A percentile compares a stretch with the other conserved stretches of the same genome.
phyloP scores from a whole-genome alignment of 2,329 filamentous ascomycete species.

The Fusarium floridanum region DNA sequence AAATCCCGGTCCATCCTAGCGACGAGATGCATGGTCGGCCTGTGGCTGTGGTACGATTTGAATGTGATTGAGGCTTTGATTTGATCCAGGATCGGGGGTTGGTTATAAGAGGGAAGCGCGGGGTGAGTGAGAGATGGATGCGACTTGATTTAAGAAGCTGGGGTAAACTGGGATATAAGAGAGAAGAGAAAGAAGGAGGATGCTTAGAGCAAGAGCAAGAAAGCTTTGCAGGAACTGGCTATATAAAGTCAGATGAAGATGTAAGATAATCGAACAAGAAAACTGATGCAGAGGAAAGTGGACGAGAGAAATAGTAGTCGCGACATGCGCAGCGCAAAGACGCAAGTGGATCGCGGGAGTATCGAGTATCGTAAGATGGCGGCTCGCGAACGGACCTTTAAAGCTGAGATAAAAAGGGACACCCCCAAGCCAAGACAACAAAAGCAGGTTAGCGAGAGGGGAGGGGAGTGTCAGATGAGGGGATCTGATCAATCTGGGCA shows the following conservation, averaged over 20 bases:
- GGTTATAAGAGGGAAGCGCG: conserved; percentile 9
- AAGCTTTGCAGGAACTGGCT: background rate
- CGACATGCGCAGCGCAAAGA: conserved; percentile 7
- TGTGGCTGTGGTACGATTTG: conserved; percentile 9
- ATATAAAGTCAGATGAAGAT: conserved; percentile 6
- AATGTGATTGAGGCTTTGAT: conserved; percentile 1
- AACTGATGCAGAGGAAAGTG: conserved; percentile 1
- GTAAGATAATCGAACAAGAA: background rate
- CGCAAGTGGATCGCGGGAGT: conserved; percentile 32
- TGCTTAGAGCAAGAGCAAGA: background rate
- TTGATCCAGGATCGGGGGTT: conserved; percentile 15
- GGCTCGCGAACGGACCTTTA: conserved; percentile 25
- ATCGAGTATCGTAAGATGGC: conserved; percentile 40
- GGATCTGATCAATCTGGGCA: conserved; percentile 3
- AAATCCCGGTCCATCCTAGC: conserved; percentile 40
- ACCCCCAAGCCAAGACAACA: background rate
- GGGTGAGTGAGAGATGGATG: background rate
- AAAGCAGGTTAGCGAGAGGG: conserved; percentile 8
- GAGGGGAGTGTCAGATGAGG: background rate
- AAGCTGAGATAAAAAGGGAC: conserved; percentile 6
- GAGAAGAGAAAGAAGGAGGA: background rate
- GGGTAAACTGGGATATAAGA: conserved; percentile 4
- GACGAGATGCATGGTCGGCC: conserved; percentile 38
- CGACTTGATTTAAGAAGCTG: background rate
- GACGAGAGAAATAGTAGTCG: conserved; percentile 19